phyloP scores from a whole-genome alignment of 1,139 yeast genomes.

The Lizanozyma gosingica region DNA sequence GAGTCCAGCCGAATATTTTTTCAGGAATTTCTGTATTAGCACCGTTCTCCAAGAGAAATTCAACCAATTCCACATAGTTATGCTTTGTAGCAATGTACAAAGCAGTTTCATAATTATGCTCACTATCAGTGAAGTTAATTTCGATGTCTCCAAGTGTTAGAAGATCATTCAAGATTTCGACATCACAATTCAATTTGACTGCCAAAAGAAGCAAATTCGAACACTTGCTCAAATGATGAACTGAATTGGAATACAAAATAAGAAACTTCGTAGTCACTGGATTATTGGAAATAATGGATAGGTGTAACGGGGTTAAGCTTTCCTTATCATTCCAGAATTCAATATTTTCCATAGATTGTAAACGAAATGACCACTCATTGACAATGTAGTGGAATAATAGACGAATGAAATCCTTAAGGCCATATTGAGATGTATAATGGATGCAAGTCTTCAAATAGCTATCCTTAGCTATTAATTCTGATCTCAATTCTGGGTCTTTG shows the following conservation, averaged over 20 bases:
- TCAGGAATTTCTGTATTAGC: constrained; percentile 79
- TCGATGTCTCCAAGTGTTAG: constrained; percentile 52
- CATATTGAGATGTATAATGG: constrained; percentile 87
- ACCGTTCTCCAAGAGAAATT: constrained; percentile 44
- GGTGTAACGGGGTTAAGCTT: constrained; percentile 69
- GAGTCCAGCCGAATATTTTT: constrained; percentile 86
- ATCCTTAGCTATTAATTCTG: constrained; percentile 56
- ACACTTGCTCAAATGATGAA: constrained; percentile 24
- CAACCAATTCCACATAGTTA: constrained; percentile 46
- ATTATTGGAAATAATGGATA: constrained; percentile 77
- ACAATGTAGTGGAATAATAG: constrained; percentile 42
- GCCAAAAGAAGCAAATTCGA: constrained; percentile 59
- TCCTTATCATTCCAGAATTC: constrained; percentile 80
- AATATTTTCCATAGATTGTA: constrained; percentile 51
- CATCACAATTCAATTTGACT: constrained; percentile 55
- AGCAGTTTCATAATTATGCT: constrained; percentile 66
- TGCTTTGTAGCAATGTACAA: constrained; percentile 71
- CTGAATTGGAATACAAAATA: constrained; percentile 35
- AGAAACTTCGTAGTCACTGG: constrained; percentile 65
- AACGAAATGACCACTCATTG: constrained; percentile 17
- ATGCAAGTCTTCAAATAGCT: constrained; percentile 76
- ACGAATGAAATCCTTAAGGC: constrained; percentile 55
- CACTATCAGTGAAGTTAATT: constrained; percentile 53
- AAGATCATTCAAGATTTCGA: constrained; percentile 42
- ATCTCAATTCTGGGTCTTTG: constrained; percentile 38